These are phyloP conservation scores for Oryza nivara DNA, from an alignment of 176 grass and related monocot species.

Conservation along the genomic window DNA sequence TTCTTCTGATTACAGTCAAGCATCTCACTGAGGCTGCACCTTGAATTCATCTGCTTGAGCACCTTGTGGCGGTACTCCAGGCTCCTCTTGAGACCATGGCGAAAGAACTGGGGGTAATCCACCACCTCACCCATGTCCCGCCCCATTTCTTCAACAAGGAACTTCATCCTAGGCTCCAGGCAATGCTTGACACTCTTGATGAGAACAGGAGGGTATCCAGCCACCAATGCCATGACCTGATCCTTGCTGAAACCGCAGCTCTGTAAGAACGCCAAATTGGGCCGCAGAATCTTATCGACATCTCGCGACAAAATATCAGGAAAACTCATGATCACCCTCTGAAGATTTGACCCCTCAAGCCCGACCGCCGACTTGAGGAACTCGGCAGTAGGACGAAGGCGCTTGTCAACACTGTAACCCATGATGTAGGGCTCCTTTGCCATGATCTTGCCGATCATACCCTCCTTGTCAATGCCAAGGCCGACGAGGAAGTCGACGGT, in stretches of 20 bases:
- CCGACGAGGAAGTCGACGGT: conserved; percentile 65
- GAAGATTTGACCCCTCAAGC: conserved; percentile 57
- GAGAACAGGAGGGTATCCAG: conserved; percentile 80
- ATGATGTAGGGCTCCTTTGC: conserved; percentile 85
- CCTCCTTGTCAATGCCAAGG: conserved; percentile 77
- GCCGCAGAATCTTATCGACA: conserved; percentile 64
- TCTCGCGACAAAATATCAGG: conserved; percentile 78
- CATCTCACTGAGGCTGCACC: conserved; percentile 91
- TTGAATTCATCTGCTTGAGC: conserved; percentile 65
- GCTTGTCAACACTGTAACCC: conserved; percentile 82
- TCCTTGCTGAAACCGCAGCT: conserved; percentile 64
- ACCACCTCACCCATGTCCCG: conserved; percentile 66
- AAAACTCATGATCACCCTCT: conserved; percentile 66
- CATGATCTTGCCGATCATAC: conserved; percentile 74
- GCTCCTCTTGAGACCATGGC: conserved; percentile 86
- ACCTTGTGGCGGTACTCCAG: conserved; percentile 85
- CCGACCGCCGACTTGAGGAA: conserved; percentile 78
- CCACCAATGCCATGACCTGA: conserved; percentile 69
- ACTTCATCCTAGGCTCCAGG: conserved; percentile 91
- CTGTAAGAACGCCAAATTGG: conserved; percentile 74
- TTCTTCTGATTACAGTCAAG: conserved; percentile 86
- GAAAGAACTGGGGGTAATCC: conserved; percentile 88
- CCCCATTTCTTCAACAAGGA: conserved; percentile 87
- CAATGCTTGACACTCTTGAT: conserved; percentile 92
- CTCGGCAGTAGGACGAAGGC: conserved; percentile 74